These are phyloP conservation scores for Paratinospora sagittata DNA, from an alignment of 164 flowering plant species.

Conservation along the genomic window DNA sequence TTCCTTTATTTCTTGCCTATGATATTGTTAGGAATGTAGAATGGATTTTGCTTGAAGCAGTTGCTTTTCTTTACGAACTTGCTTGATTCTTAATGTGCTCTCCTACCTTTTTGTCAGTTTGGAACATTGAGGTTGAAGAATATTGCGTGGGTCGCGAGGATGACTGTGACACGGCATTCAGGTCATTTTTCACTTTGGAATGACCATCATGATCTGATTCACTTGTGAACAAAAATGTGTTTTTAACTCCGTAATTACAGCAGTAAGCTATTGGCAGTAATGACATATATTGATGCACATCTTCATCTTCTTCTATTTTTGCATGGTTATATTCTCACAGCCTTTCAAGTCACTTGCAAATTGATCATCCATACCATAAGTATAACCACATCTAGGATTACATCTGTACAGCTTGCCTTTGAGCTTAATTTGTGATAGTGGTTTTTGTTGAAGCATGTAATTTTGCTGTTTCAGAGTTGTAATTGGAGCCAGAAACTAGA, in stretches of 20 bases:
- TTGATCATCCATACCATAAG: background rate
- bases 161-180: conserved; percentile 44
- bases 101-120: conserved; percentile 30
- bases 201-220: background rate
- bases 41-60: conserved; percentile 3
- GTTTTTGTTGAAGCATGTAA: background rate
- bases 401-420: background rate
- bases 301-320: background rate
- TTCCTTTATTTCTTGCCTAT: background rate
- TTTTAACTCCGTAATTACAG: background rate
- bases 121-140: conserved; percentile 69
- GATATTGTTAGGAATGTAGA: background rate
- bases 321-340: background rate
- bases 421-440: no score
- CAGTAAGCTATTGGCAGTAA: background rate
- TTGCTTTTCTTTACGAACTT: background rate
- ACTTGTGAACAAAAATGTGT: background rate
- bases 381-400: background rate
- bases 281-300: background rate
- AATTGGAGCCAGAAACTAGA: background rate
- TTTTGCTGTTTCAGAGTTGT: background rate
- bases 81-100: background rate
- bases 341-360: background rate
- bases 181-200: conserved; percentile 28
- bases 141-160: conserved; percentile 79